Base-by-base conservation (phyloP, 768 basidiomycete genomes). In the Hypholoma fasciculare region DNA sequence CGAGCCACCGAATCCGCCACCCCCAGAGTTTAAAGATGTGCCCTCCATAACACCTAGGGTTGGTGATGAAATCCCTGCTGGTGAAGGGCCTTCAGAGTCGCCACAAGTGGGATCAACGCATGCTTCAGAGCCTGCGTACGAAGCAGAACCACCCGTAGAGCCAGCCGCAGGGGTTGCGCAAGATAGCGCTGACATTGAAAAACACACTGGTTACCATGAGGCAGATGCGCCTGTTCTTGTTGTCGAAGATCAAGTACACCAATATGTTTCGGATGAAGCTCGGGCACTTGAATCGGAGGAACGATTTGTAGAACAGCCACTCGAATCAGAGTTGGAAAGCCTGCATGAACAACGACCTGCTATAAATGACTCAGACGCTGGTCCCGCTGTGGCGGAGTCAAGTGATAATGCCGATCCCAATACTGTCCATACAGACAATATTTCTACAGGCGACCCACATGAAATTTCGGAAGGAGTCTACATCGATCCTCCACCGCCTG, bases 401-500 rank as follows among this genome's bases (percentile, higher is more conserved):
- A 26, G 42, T 14, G 40, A 39, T 14, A 48, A 26, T 9, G n/a
- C 6, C 20, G 49, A 27, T 8, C 17, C 12, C 1, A 27, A 13
- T 3, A 16, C 26, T 39, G 23, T 57, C 43, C 17, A 20, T 36
- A 39, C 26, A 2, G 48, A 49, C 17, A 52, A 57, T 48, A 65
- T 65, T 16, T 59, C 67, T 34, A 27, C 56, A 7, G 71, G 65
- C 37, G 78, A 86, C 68, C 81, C 81, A n/a, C 82, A 83, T 66
- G 80, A 83, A 69, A 81, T 84, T 53, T 84, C 81, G 23, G 84
- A 85, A 65, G 89, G 83, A 27, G 84, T 88, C 47, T 89, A 85
- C 68, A 88, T 89, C 52, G 89, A 90, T 59, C 86, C 87, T 27
- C 89, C 89, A 26, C 89, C 89, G 12, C 78, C 87, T 14, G 86